A percentile compares a stretch with the other conserved stretches of the same genome.
Conservation (phyloP, 495 filamentous ascomycete species). For the Melanomma pulvis-pyrius region DNA sequence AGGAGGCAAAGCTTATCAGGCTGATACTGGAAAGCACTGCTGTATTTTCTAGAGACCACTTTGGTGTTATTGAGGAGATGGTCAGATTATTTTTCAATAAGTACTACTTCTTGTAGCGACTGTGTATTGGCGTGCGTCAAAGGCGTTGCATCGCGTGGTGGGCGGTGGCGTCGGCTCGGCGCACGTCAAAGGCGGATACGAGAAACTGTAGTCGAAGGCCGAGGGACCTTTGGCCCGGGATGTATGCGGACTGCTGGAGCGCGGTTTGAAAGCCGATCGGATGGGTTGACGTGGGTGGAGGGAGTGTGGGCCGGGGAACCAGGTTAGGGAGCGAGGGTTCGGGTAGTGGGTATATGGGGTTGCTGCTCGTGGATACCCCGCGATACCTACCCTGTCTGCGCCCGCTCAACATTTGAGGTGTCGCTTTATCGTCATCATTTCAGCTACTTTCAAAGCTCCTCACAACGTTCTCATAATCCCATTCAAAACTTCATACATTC, state of each 20-base stretch:
- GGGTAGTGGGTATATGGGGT: neutral
- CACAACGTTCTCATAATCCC: neutral
- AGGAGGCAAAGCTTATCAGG: too few species aligned
- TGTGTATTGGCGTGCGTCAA: constrained; percentile 1
- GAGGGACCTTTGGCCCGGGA: neutral
- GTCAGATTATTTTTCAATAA: too few species aligned
- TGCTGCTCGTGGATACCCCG: neutral
- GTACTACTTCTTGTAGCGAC: too few species aligned
- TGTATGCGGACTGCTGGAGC: neutral
- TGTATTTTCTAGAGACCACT: too few species aligned
- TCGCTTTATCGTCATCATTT: too few species aligned
- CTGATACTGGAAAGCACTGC: too few species aligned
- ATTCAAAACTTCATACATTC: neutral
- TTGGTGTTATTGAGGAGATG: too few species aligned
- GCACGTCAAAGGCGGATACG: constrained; percentile 22
- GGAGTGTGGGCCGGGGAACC: neutral
- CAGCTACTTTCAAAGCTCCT: neutral
- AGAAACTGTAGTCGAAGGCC: neutral
- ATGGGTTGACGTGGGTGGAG: neutral
- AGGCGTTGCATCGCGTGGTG: neutral
- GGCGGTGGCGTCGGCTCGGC: constrained; percentile 6
- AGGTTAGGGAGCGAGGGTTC: neutral
- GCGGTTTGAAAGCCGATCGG: constrained; percentile 9
- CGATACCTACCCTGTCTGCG: neutral
- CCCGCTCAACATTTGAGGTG: neutral